Evolutionary conservation across 2,329 filamentous ascomycete genomes (phyloP), one percentile per base, ranked within the genome.

Genomic region (Neocucurbitaria cava): DNA sequence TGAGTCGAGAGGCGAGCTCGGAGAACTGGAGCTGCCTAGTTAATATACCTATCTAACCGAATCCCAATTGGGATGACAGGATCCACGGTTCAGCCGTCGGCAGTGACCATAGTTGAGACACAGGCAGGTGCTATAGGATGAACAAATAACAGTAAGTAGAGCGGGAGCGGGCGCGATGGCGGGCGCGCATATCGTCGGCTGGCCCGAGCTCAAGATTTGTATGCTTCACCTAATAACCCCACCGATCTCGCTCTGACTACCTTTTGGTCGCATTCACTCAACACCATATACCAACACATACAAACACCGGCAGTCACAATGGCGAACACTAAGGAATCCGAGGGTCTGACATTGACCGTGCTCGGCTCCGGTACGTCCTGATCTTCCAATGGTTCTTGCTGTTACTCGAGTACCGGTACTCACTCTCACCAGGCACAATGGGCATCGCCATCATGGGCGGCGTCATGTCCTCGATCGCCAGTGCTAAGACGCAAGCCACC

Each of bases 361-460:
- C 82, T 96, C 54, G 92, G 92, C 68, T 95, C 90, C 76, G 91
- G 90, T 90, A 83, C 71, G 85, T 79, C 10, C 26, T 81, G 71
- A 82, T 77, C 3, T 41, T 23, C n/a, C n/a, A n/a, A n/a, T n/a
- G n/a, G n/a, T n/a, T n/a, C 24, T 28, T 18, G 18, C 18, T 45
- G 35, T 43, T 45, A 24, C 33, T 42, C 13, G 13, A 17, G n/a
- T 46, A 45, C 52, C 51, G 36, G 20, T 36, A 20, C 41, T 42
- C 53, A 50, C 44, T 30, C 23, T 39, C 13, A 33, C 54, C 65
- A 92, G 89, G 91, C 62, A 93, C 88, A 48, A 90, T 96, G 86
- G 92, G 92, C 54, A 90, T 91, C 56, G 91, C 91, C 53, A 93
- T 96, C 64, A 85, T 96, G 52, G 87, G 85, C 49, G 92, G 91